A percentile compares a stretch with the other conserved stretches of the same genome.
These are phyloP conservation scores for Heliophila coronopifolia DNA, from an alignment of 441 rosid genomes.

Conservation along the genomic window DNA sequence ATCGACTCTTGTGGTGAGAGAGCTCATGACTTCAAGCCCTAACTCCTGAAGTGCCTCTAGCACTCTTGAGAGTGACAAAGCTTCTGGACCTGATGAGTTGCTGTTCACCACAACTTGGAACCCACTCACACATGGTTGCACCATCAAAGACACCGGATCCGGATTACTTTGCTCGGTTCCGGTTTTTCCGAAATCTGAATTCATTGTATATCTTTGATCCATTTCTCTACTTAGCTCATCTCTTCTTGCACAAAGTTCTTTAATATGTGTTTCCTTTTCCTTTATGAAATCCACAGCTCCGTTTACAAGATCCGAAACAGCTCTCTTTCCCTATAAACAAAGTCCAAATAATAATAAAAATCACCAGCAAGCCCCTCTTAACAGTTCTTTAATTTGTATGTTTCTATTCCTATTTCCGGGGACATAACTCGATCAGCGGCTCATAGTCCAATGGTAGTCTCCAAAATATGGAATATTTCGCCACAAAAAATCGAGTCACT, in stretches of 20 bases:
- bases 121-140: constrained; percentile 49
- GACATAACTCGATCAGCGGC: too few species aligned
- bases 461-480: too few species aligned
- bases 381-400: too few species aligned
- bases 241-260: constrained; percentile 39
- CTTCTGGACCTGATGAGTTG: constrained; percentile 31
- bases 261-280: constrained; percentile 39
- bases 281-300: constrained; percentile 66
- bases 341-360: not conserved
- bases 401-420: too few species aligned
- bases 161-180: constrained; percentile 14
- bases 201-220: constrained; percentile 5
- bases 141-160: constrained; percentile 28
- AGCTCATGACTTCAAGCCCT: constrained; percentile 49
- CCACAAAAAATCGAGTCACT: too few species aligned
- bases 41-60: constrained; percentile 40
- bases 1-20: constrained; percentile 50
- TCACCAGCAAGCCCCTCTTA: too few species aligned
- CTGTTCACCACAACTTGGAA: constrained; percentile 46
- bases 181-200: not conserved
- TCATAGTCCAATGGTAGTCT: too few species aligned
- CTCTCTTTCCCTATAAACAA: constrained; percentile 59
- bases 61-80: constrained; percentile 49
- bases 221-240: constrained; percentile 38
- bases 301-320: constrained; percentile 69